phyloP scores from a whole-genome alignment of 2,329 filamentous ascomycete genomes.

The Blastomyces gilchristii region DNA sequence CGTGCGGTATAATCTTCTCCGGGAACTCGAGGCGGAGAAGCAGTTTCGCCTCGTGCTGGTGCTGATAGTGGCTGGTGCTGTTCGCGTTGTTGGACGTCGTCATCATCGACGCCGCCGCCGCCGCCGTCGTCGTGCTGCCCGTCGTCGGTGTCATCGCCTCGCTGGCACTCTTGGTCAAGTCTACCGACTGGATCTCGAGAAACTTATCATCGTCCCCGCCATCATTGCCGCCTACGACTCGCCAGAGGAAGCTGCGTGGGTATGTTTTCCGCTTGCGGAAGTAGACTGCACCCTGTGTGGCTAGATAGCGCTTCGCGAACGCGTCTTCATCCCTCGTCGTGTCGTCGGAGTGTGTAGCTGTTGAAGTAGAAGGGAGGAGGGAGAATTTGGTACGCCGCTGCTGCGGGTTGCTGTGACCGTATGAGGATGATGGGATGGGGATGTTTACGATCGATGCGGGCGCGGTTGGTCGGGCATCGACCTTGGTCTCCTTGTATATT shows the following conservation, averaged over 20 bases:
- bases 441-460: constrained; percentile 61
- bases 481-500: constrained; percentile 77
- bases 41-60: constrained; percentile 56
- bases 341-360: constrained; percentile 30
- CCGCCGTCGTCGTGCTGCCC: not conserved
- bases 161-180: constrained; percentile 60
- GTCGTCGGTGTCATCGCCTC: not conserved
- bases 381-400: constrained; percentile 37
- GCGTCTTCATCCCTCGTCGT: constrained; percentile 51
- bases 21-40: constrained; percentile 70
- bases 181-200: constrained; percentile 72
- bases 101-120: not conserved
- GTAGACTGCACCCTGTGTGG: constrained; percentile 70
- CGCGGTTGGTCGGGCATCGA: constrained; percentile 67
- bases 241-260: constrained; percentile 84
- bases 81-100: not conserved
- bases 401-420: constrained; percentile 31
- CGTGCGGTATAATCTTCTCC: constrained; percentile 60
- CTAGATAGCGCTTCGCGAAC: constrained; percentile 63
- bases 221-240: constrained; percentile 63
- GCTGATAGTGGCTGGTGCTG: constrained; percentile 12
- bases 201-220: constrained; percentile 38
- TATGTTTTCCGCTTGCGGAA: constrained; percentile 65
- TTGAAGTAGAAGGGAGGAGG: constrained; percentile 38
- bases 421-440: constrained; percentile 44